Percentiles rank a stretch among this genome's conserved stretches.
Conservation (phyloP, 257 asterid species). For the Striga asiatica region DNA sequence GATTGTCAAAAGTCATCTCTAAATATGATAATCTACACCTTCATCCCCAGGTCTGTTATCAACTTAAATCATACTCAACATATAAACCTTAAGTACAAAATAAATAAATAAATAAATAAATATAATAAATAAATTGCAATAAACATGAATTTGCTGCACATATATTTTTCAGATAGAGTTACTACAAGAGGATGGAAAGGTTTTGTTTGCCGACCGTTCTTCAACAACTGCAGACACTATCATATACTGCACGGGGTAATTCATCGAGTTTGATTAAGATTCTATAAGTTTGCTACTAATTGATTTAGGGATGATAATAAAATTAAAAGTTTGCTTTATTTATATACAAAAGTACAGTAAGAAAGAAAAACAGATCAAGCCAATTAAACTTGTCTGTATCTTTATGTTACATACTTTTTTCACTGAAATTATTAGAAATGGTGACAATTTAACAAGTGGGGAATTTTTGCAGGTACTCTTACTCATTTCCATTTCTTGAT, state of each 20-base stretch:
- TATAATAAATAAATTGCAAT: too few species aligned
- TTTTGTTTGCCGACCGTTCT: conserved; percentile 53
- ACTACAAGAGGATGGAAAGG: conserved; percentile 63
- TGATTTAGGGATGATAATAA: conserved; percentile 4
- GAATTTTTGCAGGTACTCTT: conserved; percentile 53
- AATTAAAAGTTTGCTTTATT: too few species aligned
- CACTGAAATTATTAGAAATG: too few species aligned
- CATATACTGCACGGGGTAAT: conserved; percentile 85
- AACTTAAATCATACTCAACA: too few species aligned
- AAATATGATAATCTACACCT: conserved; percentile 48
- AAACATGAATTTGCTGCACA: too few species aligned
- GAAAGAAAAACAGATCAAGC: too few species aligned
- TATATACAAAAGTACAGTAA: too few species aligned
- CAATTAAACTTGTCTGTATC: too few species aligned
- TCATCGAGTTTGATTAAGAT: not conserved
- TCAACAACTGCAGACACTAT: conserved; percentile 55
- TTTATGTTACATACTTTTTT: too few species aligned
- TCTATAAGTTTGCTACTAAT: not conserved
- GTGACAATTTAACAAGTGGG: too few species aligned
- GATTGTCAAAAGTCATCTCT: conserved; percentile 58
- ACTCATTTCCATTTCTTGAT: conserved; percentile 87
- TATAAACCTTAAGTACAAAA: too few species aligned
- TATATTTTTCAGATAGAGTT: conserved; percentile 51
- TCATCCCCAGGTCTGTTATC: conserved; percentile 47
- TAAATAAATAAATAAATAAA: not conserved